These are phyloP conservation scores for Nicotiana knightiana DNA, from an alignment of 257 asterid genomes.

Conservation along the genomic window DNA sequence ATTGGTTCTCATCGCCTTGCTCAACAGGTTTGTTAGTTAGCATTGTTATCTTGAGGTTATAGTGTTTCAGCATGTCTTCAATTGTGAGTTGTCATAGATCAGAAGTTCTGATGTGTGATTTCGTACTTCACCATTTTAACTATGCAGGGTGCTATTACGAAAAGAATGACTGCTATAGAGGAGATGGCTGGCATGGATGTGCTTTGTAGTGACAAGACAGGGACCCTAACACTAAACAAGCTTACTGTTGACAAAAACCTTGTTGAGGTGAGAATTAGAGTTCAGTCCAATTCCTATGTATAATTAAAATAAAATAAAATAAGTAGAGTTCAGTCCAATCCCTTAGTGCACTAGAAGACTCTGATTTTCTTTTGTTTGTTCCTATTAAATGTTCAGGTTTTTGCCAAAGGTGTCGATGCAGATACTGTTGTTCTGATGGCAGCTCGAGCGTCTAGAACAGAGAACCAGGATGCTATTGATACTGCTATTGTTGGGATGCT, in stretches of 20 bases:
- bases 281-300: not conserved
- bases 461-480: slow-evolving; percentile 97
- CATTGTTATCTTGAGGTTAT: not conserved
- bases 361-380: not conserved
- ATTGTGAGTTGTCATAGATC: not conserved
- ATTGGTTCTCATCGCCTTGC: slow-evolving; percentile 97
- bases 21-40: slow-evolving; percentile 58
- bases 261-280: slow-evolving; percentile 56
- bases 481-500: slow-evolving; percentile 93
- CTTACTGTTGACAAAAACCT: slow-evolving; percentile 96
- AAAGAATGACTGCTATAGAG: slow-evolving; percentile 98
- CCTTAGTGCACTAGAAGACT: not conserved
- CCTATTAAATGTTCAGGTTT: slow-evolving; percentile 41
- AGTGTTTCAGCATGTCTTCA: not conserved
- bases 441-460: slow-evolving; percentile 90
- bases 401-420: slow-evolving; percentile 79
- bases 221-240: slow-evolving; percentile 88
- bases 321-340: not conserved
- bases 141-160: slow-evolving; percentile 90
- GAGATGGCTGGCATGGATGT: slow-evolving; percentile 99
- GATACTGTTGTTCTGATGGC: slow-evolving; percentile 97
- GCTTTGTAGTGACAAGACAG: slow-evolving; percentile 96
- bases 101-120: slow-evolving; percentile 1
- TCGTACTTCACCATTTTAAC: not conserved
- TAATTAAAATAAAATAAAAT: not conserved